Evolutionary conservation across 495 filamentous ascomycete genomes (phyloP).

Genomic region (Podospora comata): DNA sequence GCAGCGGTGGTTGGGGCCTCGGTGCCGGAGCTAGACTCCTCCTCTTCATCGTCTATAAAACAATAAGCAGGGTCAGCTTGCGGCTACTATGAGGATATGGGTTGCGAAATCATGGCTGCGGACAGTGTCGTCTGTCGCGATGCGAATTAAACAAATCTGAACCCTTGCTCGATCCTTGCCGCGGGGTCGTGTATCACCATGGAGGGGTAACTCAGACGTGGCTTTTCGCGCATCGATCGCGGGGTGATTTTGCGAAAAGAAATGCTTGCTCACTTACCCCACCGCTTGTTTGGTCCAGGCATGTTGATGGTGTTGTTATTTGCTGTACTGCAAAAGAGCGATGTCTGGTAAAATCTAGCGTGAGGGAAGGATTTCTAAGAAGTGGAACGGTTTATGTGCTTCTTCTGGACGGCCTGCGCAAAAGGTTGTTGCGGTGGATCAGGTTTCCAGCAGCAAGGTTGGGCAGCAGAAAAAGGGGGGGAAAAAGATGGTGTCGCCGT

Average conservation of each 20-base stretch:
- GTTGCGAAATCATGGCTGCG: conserved; percentile 1
- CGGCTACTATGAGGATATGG: conserved; percentile 5
- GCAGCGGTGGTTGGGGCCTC: conserved; percentile 58
- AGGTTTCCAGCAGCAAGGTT: conserved; percentile 4
- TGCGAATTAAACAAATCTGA: not conserved
- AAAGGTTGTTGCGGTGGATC: conserved; percentile 2
- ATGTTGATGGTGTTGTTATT: conserved; percentile 13
- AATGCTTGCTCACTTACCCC: conserved; percentile 34
- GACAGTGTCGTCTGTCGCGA: not conserved
- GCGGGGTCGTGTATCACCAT: conserved; percentile 7
- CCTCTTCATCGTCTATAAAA: conserved; percentile 58
- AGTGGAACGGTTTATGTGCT: conserved; percentile 1
- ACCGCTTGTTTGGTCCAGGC: conserved; percentile 33
- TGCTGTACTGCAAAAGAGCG: not conserved
- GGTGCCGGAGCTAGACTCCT: conserved; percentile 59
- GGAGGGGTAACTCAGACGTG: conserved; percentile 16
- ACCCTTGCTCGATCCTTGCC: not conserved
- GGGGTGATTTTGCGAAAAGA: conserved; percentile 21
- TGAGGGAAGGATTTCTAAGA: not conserved
- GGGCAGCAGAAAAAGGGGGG: not conserved
- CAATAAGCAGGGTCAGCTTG: conserved; percentile 37
- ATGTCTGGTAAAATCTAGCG: conserved; percentile 4
- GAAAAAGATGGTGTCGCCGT: conserved; percentile 4
- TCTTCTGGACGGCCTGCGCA: not conserved
- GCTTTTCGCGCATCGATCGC: conserved; percentile 16